phyloP scores from a whole-genome alignment of 2,329 filamentous ascomycete genomes.

The Botrytis medusae region DNA sequence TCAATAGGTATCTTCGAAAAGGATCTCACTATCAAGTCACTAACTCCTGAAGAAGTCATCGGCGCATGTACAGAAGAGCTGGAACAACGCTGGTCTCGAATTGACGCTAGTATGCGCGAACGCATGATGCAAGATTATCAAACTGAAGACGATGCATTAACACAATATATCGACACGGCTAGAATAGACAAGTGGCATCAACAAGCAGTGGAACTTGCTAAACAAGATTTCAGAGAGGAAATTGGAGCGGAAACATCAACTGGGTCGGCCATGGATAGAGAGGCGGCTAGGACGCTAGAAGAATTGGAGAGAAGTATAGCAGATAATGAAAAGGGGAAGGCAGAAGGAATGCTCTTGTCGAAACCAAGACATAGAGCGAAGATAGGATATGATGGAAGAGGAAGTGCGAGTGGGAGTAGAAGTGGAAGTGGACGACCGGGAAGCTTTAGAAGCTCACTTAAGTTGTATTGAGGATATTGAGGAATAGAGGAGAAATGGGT shows the following conservation, averaged over 20 bases:
- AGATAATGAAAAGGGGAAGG: slow-evolving; percentile 35
- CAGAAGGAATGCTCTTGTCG: slow-evolving; percentile 31
- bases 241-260: slow-evolving; percentile 35
- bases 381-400: slow-evolving; percentile 28
- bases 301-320: slow-evolving; percentile 35
- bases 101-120: slow-evolving; percentile 63
- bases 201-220: slow-evolving; percentile 43
- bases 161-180: slow-evolving; percentile 63
- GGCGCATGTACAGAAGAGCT: slow-evolving; percentile 62
- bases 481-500: not conserved
- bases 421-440: slow-evolving; percentile 17
- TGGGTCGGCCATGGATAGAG: slow-evolving; percentile 30
- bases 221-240: slow-evolving; percentile 41
- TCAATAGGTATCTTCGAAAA: slow-evolving; percentile 44
- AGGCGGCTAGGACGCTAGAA: slow-evolving; percentile 28
- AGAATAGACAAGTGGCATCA: slow-evolving; percentile 69
- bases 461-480: slow-evolving; percentile 21
- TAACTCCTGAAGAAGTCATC: slow-evolving; percentile 54
- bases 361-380: slow-evolving; percentile 31
- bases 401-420: slow-evolving; percentile 27
- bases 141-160: slow-evolving; percentile 67
- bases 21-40: slow-evolving; percentile 45
- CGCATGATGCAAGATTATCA: slow-evolving; percentile 71
- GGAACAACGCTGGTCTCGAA: slow-evolving; percentile 57
- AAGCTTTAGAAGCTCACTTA: slow-evolving; percentile 27